Conservation (phyloP, 768 basidiomycete genomes). For the Trametes cingulata region DNA sequence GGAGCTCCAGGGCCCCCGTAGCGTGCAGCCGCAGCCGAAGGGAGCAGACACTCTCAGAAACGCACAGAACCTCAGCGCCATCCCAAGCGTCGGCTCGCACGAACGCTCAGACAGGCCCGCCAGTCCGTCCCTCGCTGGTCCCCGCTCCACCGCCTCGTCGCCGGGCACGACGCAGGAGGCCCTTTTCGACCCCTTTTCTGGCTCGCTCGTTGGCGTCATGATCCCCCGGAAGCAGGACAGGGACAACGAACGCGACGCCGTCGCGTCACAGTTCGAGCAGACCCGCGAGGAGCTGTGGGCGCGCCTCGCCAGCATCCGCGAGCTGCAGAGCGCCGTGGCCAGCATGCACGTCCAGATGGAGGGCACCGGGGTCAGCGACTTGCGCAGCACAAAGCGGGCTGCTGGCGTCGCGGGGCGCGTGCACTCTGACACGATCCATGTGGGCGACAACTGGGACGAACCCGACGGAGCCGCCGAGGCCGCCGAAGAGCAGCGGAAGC, state of each 20-base stretch:
- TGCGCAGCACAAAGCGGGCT: constrained; percentile 21
- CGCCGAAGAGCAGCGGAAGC: constrained; percentile 54
- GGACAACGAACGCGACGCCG: constrained; percentile 20
- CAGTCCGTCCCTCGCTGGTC: constrained; percentile 16
- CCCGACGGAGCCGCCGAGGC: constrained; percentile 57
- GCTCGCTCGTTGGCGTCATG: constrained; percentile 42
- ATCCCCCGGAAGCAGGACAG: constrained; percentile 18
- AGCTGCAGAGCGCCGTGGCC: constrained; percentile 71
- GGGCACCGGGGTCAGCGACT: constrained; percentile 47
- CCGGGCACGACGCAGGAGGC: constrained; percentile 29
- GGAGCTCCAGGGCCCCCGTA: constrained; percentile 42
- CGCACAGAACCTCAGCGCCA: constrained; percentile 16
- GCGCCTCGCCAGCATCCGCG: constrained; percentile 67
- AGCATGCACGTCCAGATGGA: constrained; percentile 78
- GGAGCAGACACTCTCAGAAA: neutral
- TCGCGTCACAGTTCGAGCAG: constrained; percentile 21
- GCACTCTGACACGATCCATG: constrained; percentile 47
- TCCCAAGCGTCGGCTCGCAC: constrained; percentile 21
- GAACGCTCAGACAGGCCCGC: constrained; percentile 21
- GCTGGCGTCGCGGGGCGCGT: constrained; percentile 19
- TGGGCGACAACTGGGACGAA: constrained; percentile 44
- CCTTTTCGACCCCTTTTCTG: constrained; percentile 52
- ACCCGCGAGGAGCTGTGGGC: constrained; percentile 61
- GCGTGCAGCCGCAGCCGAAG: neutral
- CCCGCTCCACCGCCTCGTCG: constrained; percentile 21